Percentiles rank a stretch among this genome's conserved stretches.
Evolutionary conservation across 1,139 yeast species (phyloP).

Genomic region (Yamadazyma trypodendri): DNA sequence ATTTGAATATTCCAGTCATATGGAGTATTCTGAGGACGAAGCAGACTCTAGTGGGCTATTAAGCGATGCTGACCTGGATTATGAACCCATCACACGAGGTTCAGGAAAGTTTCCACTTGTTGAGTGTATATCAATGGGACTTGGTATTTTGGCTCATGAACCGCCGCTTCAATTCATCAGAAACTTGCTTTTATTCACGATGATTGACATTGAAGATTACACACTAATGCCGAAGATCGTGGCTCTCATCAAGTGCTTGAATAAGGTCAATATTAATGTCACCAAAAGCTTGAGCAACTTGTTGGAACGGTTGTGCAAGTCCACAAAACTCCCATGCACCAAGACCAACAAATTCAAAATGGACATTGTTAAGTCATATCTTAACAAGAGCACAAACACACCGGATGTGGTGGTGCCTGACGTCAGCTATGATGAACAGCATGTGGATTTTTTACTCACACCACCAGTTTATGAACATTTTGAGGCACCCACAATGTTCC

Average conservation of each 20-base stretch:
- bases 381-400: constrained; percentile 1
- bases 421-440: constrained; percentile 11
- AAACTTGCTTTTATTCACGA: constrained; percentile 25
- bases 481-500: too few species aligned
- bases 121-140: not conserved
- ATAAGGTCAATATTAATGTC: constrained; percentile 11
- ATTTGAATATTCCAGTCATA: constrained; percentile 16
- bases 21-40: constrained; percentile 37
- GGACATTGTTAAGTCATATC: constrained; percentile 6
- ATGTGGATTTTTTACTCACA: constrained; percentile 9
- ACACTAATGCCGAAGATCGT: constrained; percentile 14
- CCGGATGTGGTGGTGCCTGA: constrained; percentile 6
- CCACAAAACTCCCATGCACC: constrained; percentile 8
- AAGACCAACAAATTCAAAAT: not conserved
- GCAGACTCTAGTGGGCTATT: constrained; percentile 17
- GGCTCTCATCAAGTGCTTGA: constrained; percentile 15
- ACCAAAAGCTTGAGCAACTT: constrained; percentile 14
- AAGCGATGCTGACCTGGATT: constrained; percentile 22
- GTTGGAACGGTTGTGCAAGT: constrained; percentile 14
- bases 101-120: not conserved
- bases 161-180: constrained; percentile 26
- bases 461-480: too few species aligned
- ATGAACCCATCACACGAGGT: constrained; percentile 4
- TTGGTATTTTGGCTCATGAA: constrained; percentile 16
- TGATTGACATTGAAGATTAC: constrained; percentile 18